Evolutionary conservation across 208 protist species (phyloP).

Genomic region (Trypanosoma brucei): DNA sequence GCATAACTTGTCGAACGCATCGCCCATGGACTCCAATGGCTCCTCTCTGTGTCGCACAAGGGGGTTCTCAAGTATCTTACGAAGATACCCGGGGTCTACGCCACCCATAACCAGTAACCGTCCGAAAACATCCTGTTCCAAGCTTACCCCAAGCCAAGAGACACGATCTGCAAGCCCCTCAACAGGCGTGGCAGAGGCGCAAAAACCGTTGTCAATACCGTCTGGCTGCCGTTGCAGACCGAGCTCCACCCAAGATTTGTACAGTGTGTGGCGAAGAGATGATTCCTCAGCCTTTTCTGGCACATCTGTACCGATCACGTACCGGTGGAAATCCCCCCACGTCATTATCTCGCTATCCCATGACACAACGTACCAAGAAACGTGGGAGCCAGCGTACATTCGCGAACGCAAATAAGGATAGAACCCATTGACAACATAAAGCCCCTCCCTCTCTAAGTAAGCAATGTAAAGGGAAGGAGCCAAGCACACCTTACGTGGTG

Average conservation of each 20-base stretch:
- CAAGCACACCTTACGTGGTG: conserved; percentile 50
- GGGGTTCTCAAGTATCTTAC: conserved; percentile 42
- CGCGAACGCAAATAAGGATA: conserved; percentile 60
- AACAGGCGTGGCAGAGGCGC: conserved; percentile 63
- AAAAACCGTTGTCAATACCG: conserved; percentile 69
- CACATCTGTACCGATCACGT: conserved; percentile 67
- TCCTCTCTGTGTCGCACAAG: conserved; percentile 33
- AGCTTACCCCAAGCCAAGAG: conserved; percentile 45
- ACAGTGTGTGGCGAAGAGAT: conserved; percentile 58
- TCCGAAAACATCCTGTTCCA: conserved; percentile 67
- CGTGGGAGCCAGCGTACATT: conserved; percentile 39
- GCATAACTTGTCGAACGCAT: conserved; percentile 35
- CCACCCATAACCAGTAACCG: conserved; percentile 52
- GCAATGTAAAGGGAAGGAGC: conserved; percentile 61
- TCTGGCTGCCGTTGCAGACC: conserved; percentile 57
- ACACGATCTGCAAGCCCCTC: conserved; percentile 81
- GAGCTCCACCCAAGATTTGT: conserved; percentile 48
- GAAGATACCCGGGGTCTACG: conserved; percentile 40
- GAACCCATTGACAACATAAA: conserved; percentile 84
- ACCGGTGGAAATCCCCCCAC: conserved; percentile 48
- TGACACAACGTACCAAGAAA: conserved; percentile 61
- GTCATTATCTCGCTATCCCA: conserved; percentile 53
- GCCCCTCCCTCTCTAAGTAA: conserved; percentile 49
- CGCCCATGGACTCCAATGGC: conserved; percentile 18
- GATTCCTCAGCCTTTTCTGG: conserved; percentile 26